These are phyloP conservation scores for Neurospora sp. DNA, from an alignment of 495 filamentous ascomycete species.

Conservation along the genomic window DNA sequence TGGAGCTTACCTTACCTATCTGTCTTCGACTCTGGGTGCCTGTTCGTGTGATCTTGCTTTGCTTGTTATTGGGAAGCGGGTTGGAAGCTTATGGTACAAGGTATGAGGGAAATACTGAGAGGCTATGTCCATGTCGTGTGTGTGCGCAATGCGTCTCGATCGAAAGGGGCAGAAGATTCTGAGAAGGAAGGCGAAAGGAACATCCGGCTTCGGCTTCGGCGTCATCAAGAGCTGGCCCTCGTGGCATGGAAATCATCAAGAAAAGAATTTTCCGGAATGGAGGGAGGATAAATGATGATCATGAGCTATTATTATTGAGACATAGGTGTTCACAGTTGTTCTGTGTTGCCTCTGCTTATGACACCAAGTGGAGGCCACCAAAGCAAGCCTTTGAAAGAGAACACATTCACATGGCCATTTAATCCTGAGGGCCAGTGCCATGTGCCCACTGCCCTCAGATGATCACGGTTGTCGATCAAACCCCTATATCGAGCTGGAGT, in stretches of 20 bases:
- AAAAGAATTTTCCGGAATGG: not conserved
- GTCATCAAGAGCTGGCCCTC: not conserved
- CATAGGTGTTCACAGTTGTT: not conserved
- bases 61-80: not conserved
- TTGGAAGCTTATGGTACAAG: not conserved
- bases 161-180: not conserved
- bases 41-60: not conserved
- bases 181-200: not conserved
- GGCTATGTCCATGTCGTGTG: not conserved
- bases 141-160: not conserved
- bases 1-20: not conserved
- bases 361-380: not conserved
- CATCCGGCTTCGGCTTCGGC: too few species aligned
- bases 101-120: not conserved
- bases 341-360: not conserved
- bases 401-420: not conserved
- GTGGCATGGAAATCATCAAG: not conserved
- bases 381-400: not conserved
- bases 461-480: not conserved
- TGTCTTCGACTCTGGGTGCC: too few species aligned
- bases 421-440: not conserved
- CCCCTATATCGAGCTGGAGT: not conserved
- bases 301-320: not conserved
- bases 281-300: not conserved
- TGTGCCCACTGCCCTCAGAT: not conserved